phyloP scores from a whole-genome alignment of 1,284 basidiomycete genomes.

The Limonomyces culmigenus region DNA sequence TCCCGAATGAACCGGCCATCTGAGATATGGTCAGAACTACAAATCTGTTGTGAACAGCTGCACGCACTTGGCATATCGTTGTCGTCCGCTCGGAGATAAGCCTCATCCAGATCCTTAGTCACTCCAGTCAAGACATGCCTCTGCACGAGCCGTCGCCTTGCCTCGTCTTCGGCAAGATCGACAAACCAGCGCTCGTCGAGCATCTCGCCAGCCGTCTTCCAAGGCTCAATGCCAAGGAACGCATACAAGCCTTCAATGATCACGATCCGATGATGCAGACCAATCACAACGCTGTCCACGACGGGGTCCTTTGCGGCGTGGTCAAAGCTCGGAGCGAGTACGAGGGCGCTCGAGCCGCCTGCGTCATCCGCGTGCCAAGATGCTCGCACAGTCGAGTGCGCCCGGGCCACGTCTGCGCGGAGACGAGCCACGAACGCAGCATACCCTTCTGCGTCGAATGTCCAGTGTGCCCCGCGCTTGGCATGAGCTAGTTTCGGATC shows the following conservation, averaged over 20 bases:
- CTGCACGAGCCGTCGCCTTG: conserved; percentile 46
- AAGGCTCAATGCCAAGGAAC: conserved; percentile 56
- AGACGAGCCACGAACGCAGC: conserved; percentile 42
- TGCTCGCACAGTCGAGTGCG: background rate
- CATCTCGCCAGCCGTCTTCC: conserved; percentile 47
- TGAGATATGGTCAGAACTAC: conserved; percentile 10
- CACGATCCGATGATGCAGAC: conserved; percentile 52
- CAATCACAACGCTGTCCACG: conserved; percentile 35
- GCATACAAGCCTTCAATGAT: conserved; percentile 81
- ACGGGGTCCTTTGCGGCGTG: conserved; percentile 48
- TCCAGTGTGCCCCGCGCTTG: conserved; percentile 58
- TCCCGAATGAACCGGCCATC: conserved; percentile 39
- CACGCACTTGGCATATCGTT: conserved; percentile 65
- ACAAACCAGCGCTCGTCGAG: conserved; percentile 76
- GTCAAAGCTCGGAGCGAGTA: conserved; percentile 64
- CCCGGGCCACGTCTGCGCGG: conserved; percentile 19
- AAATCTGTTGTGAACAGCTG: background rate
- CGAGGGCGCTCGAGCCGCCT: conserved; percentile 10
- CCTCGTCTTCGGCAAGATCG: conserved; percentile 40
- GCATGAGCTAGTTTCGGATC: conserved; percentile 61
- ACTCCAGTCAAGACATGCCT: conserved; percentile 68
- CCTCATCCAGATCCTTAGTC: conserved; percentile 46
- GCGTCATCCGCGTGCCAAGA: background rate
- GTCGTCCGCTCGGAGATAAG: conserved; percentile 49
- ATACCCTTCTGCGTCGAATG: conserved; percentile 50